phyloP scores from a whole-genome alignment of 163 green algal genomes.

The Dunaliella salina region DNA sequence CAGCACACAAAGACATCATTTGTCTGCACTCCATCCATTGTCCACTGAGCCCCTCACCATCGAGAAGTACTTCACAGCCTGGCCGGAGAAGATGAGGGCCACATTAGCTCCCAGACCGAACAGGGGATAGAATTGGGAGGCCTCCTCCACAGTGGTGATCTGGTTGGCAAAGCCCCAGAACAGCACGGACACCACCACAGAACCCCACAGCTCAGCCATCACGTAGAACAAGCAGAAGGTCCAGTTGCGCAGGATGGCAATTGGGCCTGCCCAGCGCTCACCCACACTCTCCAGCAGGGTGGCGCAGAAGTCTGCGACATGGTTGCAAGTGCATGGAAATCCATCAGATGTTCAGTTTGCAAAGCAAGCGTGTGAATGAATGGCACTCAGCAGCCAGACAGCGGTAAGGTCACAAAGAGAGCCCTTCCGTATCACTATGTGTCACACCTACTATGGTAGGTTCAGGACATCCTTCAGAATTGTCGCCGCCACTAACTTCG shows the following conservation, averaged over 20 bases:
- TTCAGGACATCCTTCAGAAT: too few relatives aligned
- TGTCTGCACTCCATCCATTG: too few relatives aligned
- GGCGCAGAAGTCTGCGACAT: constrained; percentile 66
- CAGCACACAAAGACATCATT: too few relatives aligned
- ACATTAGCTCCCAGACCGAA: constrained; percentile 98
- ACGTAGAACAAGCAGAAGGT: constrained; percentile 99
- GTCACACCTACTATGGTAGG: too few relatives aligned
- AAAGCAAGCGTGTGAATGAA: too few relatives aligned
- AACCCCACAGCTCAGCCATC: constrained; percentile 98
- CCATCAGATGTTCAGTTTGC: too few relatives aligned
- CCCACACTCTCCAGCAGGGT: constrained; percentile 73
- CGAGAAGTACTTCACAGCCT: constrained; percentile 87
- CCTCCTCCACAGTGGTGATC: constrained; percentile 95
- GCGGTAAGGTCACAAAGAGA: too few relatives aligned
- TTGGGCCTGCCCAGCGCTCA: constrained; percentile 86
- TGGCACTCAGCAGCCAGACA: too few relatives aligned
- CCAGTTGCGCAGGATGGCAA: constrained; percentile 99
- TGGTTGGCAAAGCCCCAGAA: constrained; percentile 98
- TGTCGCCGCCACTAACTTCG: too few relatives aligned
- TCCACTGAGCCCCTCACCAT: too few relatives aligned
- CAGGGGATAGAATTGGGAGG: constrained; percentile 96
- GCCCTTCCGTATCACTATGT: too few relatives aligned
- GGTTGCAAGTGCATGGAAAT: too few relatives aligned
- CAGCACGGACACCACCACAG: constrained; percentile 96
- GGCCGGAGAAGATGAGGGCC: constrained; percentile 95